These are phyloP conservation scores for Gossypium herbaceum DNA, from an alignment of 345 rosid genomes.

Conservation along the genomic window DNA sequence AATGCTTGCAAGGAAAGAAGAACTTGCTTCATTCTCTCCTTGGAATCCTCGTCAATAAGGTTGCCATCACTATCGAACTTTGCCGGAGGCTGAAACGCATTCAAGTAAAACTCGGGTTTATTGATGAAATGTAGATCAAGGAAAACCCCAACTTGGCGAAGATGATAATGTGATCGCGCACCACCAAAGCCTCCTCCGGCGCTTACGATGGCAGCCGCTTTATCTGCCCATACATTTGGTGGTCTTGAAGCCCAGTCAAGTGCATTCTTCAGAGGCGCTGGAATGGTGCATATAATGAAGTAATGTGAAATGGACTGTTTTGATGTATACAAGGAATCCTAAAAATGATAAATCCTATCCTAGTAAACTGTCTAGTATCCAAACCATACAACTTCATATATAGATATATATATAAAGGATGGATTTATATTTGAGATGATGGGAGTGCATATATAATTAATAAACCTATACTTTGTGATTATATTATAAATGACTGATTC, in stretches of 20 bases:
- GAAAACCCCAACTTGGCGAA: constrained; percentile 76
- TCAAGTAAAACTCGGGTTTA: constrained; percentile 68
- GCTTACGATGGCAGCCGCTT: constrained; percentile 76
- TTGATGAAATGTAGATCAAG: constrained; percentile 88
- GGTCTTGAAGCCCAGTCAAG: constrained; percentile 79
- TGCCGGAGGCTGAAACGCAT: constrained; percentile 68
- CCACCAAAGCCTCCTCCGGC: constrained; percentile 62
- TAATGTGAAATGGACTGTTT: not conserved
- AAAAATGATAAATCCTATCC: too few relatives aligned
- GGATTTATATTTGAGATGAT: too few relatives aligned
- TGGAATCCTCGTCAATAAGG: constrained; percentile 48
- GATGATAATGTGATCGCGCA: constrained; percentile 64
- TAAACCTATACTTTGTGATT: too few relatives aligned
- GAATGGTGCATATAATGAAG: not conserved
- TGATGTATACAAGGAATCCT: not conserved
- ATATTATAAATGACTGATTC: too few relatives aligned
- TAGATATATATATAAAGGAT: too few relatives aligned
- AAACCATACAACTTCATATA: too few relatives aligned
- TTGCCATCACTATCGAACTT: constrained; percentile 73
- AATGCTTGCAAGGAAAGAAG: constrained; percentile 54
- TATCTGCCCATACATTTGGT: constrained; percentile 74
- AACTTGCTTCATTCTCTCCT: constrained; percentile 46
- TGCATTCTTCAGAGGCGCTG: constrained; percentile 84
- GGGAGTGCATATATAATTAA: too few relatives aligned
- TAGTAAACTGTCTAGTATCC: too few relatives aligned